Base-by-base conservation (phyloP, 495 filamentous ascomycete species). In the Tuber magnatum region DNA sequence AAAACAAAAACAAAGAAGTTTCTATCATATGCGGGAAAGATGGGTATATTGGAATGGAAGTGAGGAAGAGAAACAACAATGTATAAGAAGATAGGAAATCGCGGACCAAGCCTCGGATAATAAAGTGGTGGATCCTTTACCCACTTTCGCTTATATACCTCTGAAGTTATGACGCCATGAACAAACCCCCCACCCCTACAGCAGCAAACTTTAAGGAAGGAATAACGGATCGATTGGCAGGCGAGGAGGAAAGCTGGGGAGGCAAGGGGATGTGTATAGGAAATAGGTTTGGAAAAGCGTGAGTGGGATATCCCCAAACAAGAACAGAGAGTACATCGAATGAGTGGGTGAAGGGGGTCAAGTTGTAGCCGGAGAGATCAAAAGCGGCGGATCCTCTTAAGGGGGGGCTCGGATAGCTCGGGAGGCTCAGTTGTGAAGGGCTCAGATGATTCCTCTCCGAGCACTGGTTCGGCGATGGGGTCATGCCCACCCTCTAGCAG, bases 391-490 rank as follows among this genome's bases (percentile, higher is more conserved):
- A 32, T 1, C 51, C 3, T 61, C 12, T 61, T 61, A 8, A 5
- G 3, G 0, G n/a, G n/a, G 3, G 51, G n/a, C 1, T 32, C n/a
- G 51, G n/a, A 3, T 1, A 6, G 3, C n/a, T 16, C 10, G n/a
- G n/a, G 16, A 1, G 28, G 12, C 10, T 32, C n/a, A 5, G 51
- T 16, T 1, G 12, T 3, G 28, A 61, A 28, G 12, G 10, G 3
- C 12, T 0, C 51, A 16, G 4, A 6, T 32, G 12, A 32, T 16
- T 32, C n/a, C 51, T 61, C 28, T 9, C 3, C 6, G n/a, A 2
- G n/a, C 12, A 1, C 12, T 16, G 2, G 10, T 12, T 28, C 3
- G 24, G 12, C 1, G 0, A 0, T 3, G n/a, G 16, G 12, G 12
- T 32, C 12, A 28, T 16, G n/a, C 3, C 0, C 1, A 2, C 3